Evolutionary conservation across 1,284 basidiomycete species (phyloP).

Genomic region (Xerocomus alliaceus): DNA sequence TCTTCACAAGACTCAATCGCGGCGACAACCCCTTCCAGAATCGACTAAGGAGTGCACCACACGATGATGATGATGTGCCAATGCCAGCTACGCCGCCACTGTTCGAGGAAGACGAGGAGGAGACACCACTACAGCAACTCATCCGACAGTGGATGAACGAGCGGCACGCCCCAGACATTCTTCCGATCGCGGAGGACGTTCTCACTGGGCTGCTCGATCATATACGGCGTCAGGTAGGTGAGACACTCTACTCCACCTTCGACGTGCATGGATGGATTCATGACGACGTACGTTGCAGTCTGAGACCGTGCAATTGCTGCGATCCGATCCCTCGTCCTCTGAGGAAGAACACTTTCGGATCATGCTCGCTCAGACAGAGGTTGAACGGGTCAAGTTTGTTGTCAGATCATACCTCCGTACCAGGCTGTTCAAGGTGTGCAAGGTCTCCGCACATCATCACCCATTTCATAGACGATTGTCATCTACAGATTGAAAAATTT

Average conservation of each 20-base stretch:
- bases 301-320: conserved; percentile 69
- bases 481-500: conserved; percentile 83
- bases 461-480: no score
- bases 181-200: conserved; percentile 77
- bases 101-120: conserved; percentile 37
- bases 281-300: conserved; percentile 47
- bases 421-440: conserved; percentile 77
- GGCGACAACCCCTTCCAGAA: conserved; percentile 30
- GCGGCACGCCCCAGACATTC: conserved; percentile 80
- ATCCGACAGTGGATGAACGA: conserved; percentile 88
- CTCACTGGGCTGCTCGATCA: conserved; percentile 79
- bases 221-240: conserved; percentile 82
- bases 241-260: conserved; percentile 22
- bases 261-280: not conserved
- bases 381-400: conserved; percentile 90
- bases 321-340: conserved; percentile 78
- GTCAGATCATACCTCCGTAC: conserved; percentile 88
- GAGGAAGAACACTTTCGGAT: conserved; percentile 92
- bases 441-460: no score
- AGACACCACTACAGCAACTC: conserved; percentile 65
- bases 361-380: conserved; percentile 89
- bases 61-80: conserved; percentile 27
- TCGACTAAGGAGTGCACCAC: conserved; percentile 38
- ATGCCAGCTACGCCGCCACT: conserved; percentile 19
- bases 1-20: conserved; percentile 36